Base-by-base conservation (phyloP, 768 basidiomycete species). In the Tricholoma sp. region DNA sequence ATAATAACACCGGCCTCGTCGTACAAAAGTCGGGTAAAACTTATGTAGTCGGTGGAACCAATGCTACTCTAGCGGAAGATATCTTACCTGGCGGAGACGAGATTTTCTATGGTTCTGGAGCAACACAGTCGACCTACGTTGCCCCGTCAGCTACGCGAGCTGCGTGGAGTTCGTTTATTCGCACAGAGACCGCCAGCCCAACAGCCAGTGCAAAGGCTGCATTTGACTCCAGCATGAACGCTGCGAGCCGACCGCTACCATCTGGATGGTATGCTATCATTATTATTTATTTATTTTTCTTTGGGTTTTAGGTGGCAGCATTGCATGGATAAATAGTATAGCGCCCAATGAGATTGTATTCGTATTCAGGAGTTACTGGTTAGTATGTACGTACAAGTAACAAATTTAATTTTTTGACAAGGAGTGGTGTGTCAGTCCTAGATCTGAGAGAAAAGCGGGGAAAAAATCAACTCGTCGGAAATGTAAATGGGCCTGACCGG, bases 401-500 rank as follows among this genome's bases (percentile, higher is more conserved):
- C n/a, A 2, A 41, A 7, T 41, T 57, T 37, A 54, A 13, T 52
- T 37, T 15, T 17, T 12, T 24, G n/a, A 39, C 13, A n/a, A 36
- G 34, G 5, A 36, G 9, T 36, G 3, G 8, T 8, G 13, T 10
- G 24, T 24, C 24, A 24, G 24, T 24, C 24, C 24, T 24, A 24
- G 24, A 24, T 24, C 24, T 24, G 24, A 24, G 24, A 24, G 24
- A 24, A 24, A 24, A 24, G 9, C n/a, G n/a, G n/a, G n/a, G n/a
- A n/a, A n/a, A n/a, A n/a, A n/a, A n/a, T n/a, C n/a, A n/a, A n/a
- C n/a, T n/a, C n/a, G n/a, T n/a, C n/a, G n/a, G n/a, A n/a, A n/a
- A n/a, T n/a, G n/a, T n/a, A n/a, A n/a, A n/a, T 53, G 79, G 84
- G 83, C 85, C 84, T 85, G 78, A 80, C 84, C 81, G 85, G 85